Evolutionary conservation across 2,329 filamentous ascomycete species (phyloP), one percentile per base, ranked within the genome.

Genomic region (Neonectria coccinea): DNA sequence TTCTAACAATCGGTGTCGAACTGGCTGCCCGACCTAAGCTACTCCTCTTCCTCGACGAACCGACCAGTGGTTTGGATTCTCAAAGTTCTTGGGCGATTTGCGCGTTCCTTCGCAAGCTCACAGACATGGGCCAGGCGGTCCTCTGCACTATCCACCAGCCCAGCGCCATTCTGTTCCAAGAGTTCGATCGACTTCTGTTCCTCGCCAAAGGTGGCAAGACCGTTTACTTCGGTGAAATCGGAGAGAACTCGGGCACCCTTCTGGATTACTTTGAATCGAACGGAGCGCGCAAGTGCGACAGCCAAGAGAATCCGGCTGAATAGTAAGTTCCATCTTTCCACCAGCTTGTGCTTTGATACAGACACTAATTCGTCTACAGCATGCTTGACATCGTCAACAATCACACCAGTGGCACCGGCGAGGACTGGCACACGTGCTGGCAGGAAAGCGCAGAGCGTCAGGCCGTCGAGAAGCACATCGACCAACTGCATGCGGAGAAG

Each of bases 221-320:
- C 0, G 88, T 91, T 1, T 92, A 92, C 72, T 91, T 91, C 75
- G 89, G 89, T 8, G 83, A 90, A 2, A 88, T 91, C 45, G 90
- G 90, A 0, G 71, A 84, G 0, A 84, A 88, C 67, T 89, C 88
- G 0, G 78, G 79, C 4, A 87, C 80, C 0, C 76, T 92, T 52
- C 82, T 88, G 1, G 79, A 82, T 47, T 91, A 91, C 76, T 94
- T 94, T 63, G 87, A 90, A 73, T 73, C 77, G 10, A 86, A 91
- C 60, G 91, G 91, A 7, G 89, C 86, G 1, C 81, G 86, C 3
- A 78, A 80, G 51, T 91, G 91, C 64, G 83, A 81, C 9, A 76
- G 83, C 2, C 83, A 88, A 1, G 90, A 91, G 65, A 93, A 93
- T 69, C 91, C 91, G 0, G 91, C 16, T 10, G 29, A 31, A 31